Conservation (phyloP, 2,329 filamentous ascomycete genomes). For the Exserohilum turcica region DNA sequence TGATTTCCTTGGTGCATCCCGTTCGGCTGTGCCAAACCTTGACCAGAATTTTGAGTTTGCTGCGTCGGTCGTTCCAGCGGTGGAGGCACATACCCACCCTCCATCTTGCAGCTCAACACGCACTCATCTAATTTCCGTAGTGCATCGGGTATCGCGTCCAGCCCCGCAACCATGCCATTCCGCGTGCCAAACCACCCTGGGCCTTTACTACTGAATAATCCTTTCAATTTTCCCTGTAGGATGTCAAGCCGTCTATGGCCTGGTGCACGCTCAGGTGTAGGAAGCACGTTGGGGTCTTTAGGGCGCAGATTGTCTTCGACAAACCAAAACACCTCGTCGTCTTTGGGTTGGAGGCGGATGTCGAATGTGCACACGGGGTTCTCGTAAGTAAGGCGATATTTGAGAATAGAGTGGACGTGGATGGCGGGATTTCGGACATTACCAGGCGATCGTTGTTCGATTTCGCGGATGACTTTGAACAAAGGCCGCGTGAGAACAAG, state of each 20-base stretch:
- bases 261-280: constrained; percentile 30
- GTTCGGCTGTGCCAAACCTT: constrained; percentile 6
- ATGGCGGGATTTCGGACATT: constrained; percentile 39
- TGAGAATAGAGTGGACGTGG: constrained; percentile 42
- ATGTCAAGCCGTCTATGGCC: constrained; percentile 37
- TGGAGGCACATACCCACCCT: constrained; percentile 32
- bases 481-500: constrained; percentile 67
- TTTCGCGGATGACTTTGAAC: constrained; percentile 63
- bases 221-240: constrained; percentile 40
- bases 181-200: constrained; percentile 48
- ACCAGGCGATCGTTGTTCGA: constrained; percentile 58
- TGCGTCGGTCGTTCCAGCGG: constrained; percentile 14
- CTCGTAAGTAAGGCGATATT: constrained; percentile 49
- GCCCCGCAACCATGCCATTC: constrained; percentile 45
- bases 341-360: constrained; percentile 39
- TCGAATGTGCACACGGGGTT: constrained; percentile 50
- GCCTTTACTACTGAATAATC: constrained; percentile 38
- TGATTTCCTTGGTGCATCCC: constrained; percentile 10
- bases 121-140: constrained; percentile 47
- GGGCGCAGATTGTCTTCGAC: constrained; percentile 42
- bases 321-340: constrained; percentile 46
- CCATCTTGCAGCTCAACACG: constrained; percentile 43
- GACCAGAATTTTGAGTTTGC: constrained; percentile 6
- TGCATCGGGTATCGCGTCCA: constrained; percentile 43
- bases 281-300: constrained; percentile 27